Base-by-base conservation (phyloP, 164 flowering plant species). In the Annona squamosa region DNA sequence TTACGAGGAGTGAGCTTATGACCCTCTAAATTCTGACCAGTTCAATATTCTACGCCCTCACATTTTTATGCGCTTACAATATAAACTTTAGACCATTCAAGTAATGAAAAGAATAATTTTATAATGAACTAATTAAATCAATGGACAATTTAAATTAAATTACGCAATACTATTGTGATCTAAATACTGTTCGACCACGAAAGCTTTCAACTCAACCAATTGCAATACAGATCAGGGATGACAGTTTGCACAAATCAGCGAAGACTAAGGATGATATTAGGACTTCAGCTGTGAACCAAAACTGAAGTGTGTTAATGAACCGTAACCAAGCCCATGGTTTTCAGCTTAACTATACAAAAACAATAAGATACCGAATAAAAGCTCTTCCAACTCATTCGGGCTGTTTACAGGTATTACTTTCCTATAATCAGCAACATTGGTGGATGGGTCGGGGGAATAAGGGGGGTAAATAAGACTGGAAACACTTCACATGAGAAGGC, bases 401-500 rank as follows among this genome's bases (percentile, higher is more conserved):
- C 59, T 5, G 59, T 52, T 16, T 52, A 16, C 3, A 52, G 17
- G 59, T 52, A 52, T 52, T 52, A 26, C 37, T 52, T 52, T 52
- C 59, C 3, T 52, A 52, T 7, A 3, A 16, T 52, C 13, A 16
- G 59, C 10, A 6, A 16, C 9, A 52, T 52, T 52, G 13, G 37
- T 26, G 37, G 37, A 26, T 26, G 37, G 37, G 0, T 26, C 37
- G 37, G 37, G 37, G 37, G 37, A 52, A 52, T 16, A 52, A 52
- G 2, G 13, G 13, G 0, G 13, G 13, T 5, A 26, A 52, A 74
- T 37, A 61, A 70, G 57, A 69, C 67, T 75, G 73, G 74, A 70
- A 79, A 80, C 86, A 72, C 37, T 80, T 85, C 85, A 79, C 88
- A 74, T 82, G 82, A 43, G 84, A 82, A 80, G 84, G 77, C 82